Evolutionary conservation across 176 grass and related monocot species (phyloP), one percentile per base, ranked within the genome.

Genomic region (Phoenix roebelenii): DNA sequence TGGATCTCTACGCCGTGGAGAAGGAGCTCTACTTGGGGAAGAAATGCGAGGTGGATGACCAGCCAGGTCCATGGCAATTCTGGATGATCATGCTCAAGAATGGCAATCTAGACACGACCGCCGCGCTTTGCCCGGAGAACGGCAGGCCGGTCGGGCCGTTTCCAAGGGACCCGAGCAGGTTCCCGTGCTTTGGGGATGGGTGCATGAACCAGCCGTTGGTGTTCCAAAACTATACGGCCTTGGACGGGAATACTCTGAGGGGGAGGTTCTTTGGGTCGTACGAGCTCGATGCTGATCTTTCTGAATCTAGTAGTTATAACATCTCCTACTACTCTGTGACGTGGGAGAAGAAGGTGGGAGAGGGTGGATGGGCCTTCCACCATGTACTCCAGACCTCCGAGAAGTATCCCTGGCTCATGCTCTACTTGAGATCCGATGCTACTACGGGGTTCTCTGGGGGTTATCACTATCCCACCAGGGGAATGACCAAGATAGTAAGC

Each of bases 71-170:
- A 12, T 96, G 91, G 91, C 77, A 96, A 30, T 96, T 96, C 77
- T 96, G 83, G 91, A 96, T 96, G 91, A 16, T 90, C 35, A 96
- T 96, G 91, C 84, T 96, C 62, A 96, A 96, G 76, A 96, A 96
- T 60, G 86, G 91, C 26, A 96, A 96, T 65, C 64, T 96, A 23
- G 83, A 96, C 78, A 90, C 86, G 59, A 62, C 77, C 0, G 91
- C 86, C 4, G 77, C 74, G 53, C 50, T 82, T 25, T 96, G 91
- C 44, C 91, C 86, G 4, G 22, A 87, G 22, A 70, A 96, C 50
- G 91, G 91, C 71, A 73, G 73, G 28, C 77, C 77, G 57, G 26
- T 82, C 29, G 71, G 61, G 2, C 91, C 91, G 3, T 87, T 96
- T 66, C 25, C 28, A 25, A 51, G 78, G 23, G 80, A 89, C 44